Evolutionary conservation across 2,329 filamentous ascomycete genomes (phyloP).

Genomic region (Colletotrichum ledebouriae): DNA sequence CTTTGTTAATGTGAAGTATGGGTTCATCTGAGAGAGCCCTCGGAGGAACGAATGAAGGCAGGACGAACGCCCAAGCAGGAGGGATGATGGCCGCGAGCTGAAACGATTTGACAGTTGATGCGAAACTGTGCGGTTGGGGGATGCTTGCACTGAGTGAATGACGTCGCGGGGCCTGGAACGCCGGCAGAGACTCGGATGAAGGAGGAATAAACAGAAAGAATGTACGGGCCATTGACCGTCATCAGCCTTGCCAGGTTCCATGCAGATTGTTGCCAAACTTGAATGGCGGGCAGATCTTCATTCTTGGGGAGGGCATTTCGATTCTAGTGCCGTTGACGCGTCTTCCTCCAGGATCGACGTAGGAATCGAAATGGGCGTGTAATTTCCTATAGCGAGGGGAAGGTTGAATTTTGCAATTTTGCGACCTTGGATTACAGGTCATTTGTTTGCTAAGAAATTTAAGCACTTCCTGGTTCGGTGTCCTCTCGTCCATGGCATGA

Average conservation of each 20-base stretch:
- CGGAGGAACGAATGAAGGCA: conserved; percentile 17
- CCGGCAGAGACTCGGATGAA: too few species aligned
- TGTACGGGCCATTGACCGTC: conserved; percentile 10
- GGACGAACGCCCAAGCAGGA: conserved; percentile 1
- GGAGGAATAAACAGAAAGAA: neutral
- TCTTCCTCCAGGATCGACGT: conserved; percentile 28
- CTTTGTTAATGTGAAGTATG: neutral
- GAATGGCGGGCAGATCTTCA: conserved; percentile 17
- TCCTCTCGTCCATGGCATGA: conserved; percentile 6
- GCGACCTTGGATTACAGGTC: conserved; percentile 32
- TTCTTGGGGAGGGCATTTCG: neutral
- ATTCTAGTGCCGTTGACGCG: conserved; percentile 25
- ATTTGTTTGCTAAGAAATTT: conserved; percentile 28
- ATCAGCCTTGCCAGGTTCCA: conserved; percentile 3
- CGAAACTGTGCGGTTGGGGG: conserved; percentile 21
- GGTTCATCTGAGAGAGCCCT: conserved; percentile 30
- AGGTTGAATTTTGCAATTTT: conserved; percentile 33
- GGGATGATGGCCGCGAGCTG: conserved; percentile 33
- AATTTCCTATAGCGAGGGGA: conserved; percentile 39
- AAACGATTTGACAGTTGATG: conserved; percentile 34
- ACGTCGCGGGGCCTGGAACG: conserved; percentile 1
- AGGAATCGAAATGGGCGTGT: conserved; percentile 25
- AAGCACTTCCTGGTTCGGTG: conserved; percentile 3
- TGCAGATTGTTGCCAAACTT: neutral
- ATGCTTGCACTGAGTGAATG: conserved; percentile 10